Base-by-base conservation (phyloP, 139 green algal species). In the Chlorella sp. region DNA sequence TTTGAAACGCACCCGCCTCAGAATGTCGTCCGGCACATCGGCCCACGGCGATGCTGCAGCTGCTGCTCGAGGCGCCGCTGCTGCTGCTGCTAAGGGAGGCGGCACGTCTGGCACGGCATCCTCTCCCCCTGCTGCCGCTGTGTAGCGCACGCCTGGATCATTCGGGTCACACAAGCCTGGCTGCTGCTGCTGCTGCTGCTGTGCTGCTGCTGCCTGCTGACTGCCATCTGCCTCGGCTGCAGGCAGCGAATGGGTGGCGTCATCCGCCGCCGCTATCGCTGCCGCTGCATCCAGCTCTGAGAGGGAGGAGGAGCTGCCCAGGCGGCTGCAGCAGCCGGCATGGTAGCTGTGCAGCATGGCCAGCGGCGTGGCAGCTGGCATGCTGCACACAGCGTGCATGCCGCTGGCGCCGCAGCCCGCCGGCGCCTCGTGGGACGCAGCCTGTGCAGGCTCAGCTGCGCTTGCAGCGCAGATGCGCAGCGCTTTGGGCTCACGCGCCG, bases 231-330 rank as follows among this genome's bases (percentile, higher is more conserved):
- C n/a, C 65, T 30, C 36, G 69, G 38, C 69, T 34, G 69, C 69
- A 36, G 65, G 51, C 51, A 60, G 51, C 51, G 11, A 11, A 60
- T 24, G 13, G 14, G 51, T 3, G 51, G 13, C 22, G 24, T 34
- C 60, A 36, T 68, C 60, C 22, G 9, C 60, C 36, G 70, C 70
- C 11, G 70, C 26, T 16, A 20, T 40, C 9, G 22, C 74, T 22
- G 76, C 38, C 5, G 34, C 56, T 17, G 76, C 77, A 1, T 83
- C 77, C 60, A 73, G 40, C 40, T 83, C 77, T 72, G 60, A 41
- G 1, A 83, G 77, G 16, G 77, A 83, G 14, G 77, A 83, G 1
- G 77, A 73, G 77, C 60, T 74, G 77, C 77, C 73, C 4, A 83
- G 58, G 26, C 60, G 58, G 77, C 77, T 73, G 60, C 77, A 83